Conservation (phyloP, 139 green algal genomes). For the Chlorella sp. region DNA sequence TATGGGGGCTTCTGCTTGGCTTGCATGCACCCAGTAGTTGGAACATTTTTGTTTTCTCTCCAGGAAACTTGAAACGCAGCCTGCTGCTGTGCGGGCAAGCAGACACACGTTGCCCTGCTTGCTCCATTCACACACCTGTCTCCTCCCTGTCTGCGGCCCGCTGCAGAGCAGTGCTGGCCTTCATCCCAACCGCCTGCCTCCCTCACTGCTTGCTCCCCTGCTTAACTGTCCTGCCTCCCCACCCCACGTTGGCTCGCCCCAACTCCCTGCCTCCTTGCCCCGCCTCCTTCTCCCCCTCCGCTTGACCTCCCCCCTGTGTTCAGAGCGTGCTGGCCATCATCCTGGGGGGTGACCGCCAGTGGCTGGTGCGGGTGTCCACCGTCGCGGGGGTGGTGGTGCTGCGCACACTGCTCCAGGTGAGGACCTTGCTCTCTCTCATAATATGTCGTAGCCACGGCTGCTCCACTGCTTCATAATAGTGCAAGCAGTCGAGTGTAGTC, state of each 20-base stretch:
- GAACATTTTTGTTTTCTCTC: background rate
- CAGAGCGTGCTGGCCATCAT: slow-evolving; percentile 45
- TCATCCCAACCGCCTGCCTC: background rate
- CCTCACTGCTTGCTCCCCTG: slow-evolving; percentile 20
- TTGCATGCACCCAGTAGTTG: background rate
- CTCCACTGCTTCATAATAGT: too few relatives aligned
- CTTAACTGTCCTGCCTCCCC: background rate
- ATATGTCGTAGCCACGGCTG: too few relatives aligned
- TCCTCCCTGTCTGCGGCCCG: too few relatives aligned
- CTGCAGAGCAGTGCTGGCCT: too few relatives aligned
- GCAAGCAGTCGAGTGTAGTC: too few relatives aligned
- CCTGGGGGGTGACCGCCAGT: slow-evolving; percentile 41
- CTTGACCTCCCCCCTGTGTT: background rate
- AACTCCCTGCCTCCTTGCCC: background rate
- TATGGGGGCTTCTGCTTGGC: background rate
- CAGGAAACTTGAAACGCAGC: too few relatives aligned
- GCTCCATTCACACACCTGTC: too few relatives aligned
- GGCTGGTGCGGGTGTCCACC: slow-evolving; percentile 23
- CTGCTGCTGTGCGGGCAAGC: background rate
- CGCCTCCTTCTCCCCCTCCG: background rate
- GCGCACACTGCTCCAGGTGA: slow-evolving; percentile 64
- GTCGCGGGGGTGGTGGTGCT: slow-evolving; percentile 65
- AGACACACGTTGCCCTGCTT: background rate
- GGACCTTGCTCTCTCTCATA: too few relatives aligned
- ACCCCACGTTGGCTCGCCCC: too few relatives aligned